Evolutionary conservation across 78 protist genomes (phyloP), one percentile per base, ranked within the genome.

Genomic region (Speleostelium caveatum): DNA sequence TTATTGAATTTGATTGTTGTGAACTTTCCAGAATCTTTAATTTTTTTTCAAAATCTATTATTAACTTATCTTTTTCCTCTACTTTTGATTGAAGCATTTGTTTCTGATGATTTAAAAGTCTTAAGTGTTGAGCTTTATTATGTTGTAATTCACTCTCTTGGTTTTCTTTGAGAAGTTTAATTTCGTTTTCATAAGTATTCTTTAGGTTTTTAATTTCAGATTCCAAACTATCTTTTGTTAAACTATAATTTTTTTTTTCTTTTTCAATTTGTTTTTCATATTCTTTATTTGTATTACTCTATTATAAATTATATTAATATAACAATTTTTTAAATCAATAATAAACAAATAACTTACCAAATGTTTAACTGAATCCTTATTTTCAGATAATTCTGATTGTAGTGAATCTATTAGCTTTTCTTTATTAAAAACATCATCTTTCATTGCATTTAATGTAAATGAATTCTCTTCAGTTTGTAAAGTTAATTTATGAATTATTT

Each of bases 61-160:
- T 83, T 2, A 42, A 17, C 36, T 16, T 17, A 38, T 58, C 41
- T 71, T 83, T 59, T 59, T 83, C 80, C 8, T 68, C 71, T 33
- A 69, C 7, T 33, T 83, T 83, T 22, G 77, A 58, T 60, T 83
- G 67, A 45, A 83, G 33, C 53, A 83, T 28, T 28, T 63, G 36
- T 71, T 69, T 83, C 42, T 83, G 91, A 60, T 83, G 91, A 60
- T 69, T 83, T 24, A 83, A 51, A 14, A 83, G 45, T 30, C 79
- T 79, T 83, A 69, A 79, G 38, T 83, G 61, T 83, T 83, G 91
- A 5, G 67, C 91, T n/a, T 73, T 41, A 2, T 45, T n/a, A 59
- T 83, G 77, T 58, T 69, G 67, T n/a, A 69, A 26, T 58, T 83
- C 91, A 2, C 21, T 49, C 53, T 83, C 68, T 21, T 22, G n/a